phyloP scores from a whole-genome alignment of 2,329 filamentous ascomycete genomes.

The Fusarium agapanthi region DNA sequence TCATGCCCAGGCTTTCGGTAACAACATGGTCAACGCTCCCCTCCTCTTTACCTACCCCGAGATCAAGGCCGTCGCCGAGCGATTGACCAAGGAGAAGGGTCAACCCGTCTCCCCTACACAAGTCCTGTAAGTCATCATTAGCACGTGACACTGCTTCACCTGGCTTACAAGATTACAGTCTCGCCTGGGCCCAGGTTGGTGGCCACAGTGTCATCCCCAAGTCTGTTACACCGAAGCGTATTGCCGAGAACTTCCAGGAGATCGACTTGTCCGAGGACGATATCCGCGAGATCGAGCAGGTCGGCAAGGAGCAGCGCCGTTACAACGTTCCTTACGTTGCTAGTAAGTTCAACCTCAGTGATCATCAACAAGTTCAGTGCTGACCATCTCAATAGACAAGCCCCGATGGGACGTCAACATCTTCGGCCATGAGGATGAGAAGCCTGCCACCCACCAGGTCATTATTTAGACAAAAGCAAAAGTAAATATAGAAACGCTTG shows the following conservation, averaged over 20 bases:
- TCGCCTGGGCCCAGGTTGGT: background rate
- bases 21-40: background rate
- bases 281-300: background rate
- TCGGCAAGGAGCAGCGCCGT: background rate
- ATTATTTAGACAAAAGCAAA: background rate
- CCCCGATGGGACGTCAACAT: background rate
- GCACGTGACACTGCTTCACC: fast-evolving
- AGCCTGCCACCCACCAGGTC: background rate
- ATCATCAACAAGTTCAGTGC: background rate
- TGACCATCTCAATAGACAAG: background rate
- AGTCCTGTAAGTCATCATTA: background rate
- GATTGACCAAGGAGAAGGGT: background rate
- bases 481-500: background rate
- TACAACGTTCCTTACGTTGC: background rate
- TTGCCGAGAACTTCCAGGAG: background rate
- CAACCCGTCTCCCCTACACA: background rate
- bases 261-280: background rate
- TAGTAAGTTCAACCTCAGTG: background rate
- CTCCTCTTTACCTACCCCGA: background rate
- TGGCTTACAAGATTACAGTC: background rate
- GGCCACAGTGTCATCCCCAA: background rate
- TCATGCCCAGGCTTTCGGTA: background rate
- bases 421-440: background rate
- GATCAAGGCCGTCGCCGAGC: background rate
- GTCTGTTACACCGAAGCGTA: background rate